phyloP scores from a whole-genome alignment of 139 green algal genomes.

The Picochlorum sp. region DNA sequence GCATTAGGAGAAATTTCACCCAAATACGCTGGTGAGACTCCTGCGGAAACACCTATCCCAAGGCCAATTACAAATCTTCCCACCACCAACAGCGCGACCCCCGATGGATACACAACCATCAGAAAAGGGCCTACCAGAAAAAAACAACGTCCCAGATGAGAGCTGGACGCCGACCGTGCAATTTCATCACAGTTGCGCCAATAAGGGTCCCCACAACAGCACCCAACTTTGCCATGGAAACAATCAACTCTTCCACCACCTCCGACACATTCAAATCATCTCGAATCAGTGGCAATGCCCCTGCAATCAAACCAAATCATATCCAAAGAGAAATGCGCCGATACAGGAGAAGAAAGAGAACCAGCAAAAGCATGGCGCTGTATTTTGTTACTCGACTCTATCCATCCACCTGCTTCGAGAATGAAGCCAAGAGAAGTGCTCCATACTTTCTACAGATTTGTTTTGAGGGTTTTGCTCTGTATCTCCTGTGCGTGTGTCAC shows the following conservation, averaged over 20 bases:
- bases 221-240: conserved; percentile 66
- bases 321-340: conserved; percentile 73
- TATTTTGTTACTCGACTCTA: not conserved
- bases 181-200: conserved; percentile 65
- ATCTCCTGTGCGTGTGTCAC: too few species aligned
- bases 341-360: conserved; percentile 55
- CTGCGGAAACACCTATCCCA: conserved; percentile 66
- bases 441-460: too few species aligned
- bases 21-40: conserved; percentile 74
- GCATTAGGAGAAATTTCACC: conserved; percentile 64
- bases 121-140: conserved; percentile 60
- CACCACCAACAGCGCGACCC: conserved; percentile 44
- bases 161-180: conserved; percentile 54
- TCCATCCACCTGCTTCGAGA: too few species aligned
- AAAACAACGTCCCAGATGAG: conserved; percentile 53
- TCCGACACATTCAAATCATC: conserved; percentile 33
- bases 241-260: conserved; percentile 41
- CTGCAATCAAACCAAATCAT: conserved; percentile 34
- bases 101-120: conserved; percentile 46
- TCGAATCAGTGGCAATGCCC: conserved; percentile 59
- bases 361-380: conserved; percentile 36
- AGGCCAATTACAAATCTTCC: conserved; percentile 62
- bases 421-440: too few species aligned
- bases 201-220: conserved; percentile 61
- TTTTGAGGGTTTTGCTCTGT: too few species aligned